Percentiles rank a stretch among this genome's conserved stretches.
Conservation (phyloP, 2,329 filamentous ascomycete genomes). For the Trichoderma sp. region DNA sequence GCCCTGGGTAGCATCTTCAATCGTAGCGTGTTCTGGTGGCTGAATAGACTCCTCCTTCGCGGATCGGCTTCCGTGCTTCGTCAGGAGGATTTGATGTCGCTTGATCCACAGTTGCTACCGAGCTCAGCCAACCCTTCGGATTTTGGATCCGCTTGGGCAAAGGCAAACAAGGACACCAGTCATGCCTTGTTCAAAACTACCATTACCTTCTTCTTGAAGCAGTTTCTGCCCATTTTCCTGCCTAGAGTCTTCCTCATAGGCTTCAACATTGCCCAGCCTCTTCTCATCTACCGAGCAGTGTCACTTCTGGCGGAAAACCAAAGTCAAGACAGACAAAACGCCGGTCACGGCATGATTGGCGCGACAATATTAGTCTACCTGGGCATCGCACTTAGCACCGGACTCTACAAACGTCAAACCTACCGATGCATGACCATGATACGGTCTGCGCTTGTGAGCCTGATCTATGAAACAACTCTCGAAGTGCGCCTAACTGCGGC, state of each 20-base stretch:
- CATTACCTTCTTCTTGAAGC: no score
- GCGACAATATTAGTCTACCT: constrained; percentile 39
- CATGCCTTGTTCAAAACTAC: neutral
- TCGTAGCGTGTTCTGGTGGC: constrained; percentile 34
- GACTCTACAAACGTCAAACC: constrained; percentile 22
- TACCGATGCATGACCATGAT: constrained; percentile 35
- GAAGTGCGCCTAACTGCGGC: constrained; percentile 27
- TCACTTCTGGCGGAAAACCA: constrained; percentile 25
- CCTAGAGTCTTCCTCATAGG: neutral
- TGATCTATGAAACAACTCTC: constrained; percentile 49
- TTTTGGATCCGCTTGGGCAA: neutral
- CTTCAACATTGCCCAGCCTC: constrained; percentile 37
- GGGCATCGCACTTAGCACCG: constrained; percentile 36
- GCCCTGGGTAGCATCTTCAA: constrained; percentile 32
- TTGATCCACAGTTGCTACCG: neutral
- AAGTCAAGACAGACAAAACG: constrained; percentile 27
- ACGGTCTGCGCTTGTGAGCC: constrained; percentile 37
- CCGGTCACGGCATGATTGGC: constrained; percentile 39
- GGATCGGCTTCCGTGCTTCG: constrained; percentile 28
- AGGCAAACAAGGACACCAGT: neutral
- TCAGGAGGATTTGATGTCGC: constrained; percentile 20
- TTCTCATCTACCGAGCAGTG: constrained; percentile 37
- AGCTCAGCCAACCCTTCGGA: no score
- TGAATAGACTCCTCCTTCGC: constrained; percentile 30
- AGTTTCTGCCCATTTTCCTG: neutral